phyloP scores from a whole-genome alignment of 2,329 filamentous ascomycete genomes.

The Trichoderma cornu-damae region DNA sequence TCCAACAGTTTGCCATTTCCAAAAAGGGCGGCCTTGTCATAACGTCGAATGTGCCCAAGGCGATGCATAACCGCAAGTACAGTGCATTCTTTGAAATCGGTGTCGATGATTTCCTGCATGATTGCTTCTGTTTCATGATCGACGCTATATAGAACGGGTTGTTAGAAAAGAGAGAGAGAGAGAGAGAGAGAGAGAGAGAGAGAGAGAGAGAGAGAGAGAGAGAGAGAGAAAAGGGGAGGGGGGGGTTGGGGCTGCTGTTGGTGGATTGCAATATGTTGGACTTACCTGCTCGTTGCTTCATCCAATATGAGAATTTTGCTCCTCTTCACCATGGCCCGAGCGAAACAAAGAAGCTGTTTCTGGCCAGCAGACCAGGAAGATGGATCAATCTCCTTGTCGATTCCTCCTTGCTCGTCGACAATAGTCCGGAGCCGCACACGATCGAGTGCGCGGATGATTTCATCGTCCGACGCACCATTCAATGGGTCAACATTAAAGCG shows the following conservation, averaged over 20 bases:
- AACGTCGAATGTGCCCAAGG: conserved; percentile 31
- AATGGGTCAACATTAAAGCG: conserved; percentile 47
- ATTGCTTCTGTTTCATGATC: conserved; percentile 31
- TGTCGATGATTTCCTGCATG: conserved; percentile 32
- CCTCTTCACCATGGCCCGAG: conserved; percentile 33
- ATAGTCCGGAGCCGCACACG: conserved; percentile 41
- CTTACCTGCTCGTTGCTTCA: conserved; percentile 35
- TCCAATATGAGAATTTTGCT: conserved; percentile 36
- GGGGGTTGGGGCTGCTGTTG: too few relatives aligned
- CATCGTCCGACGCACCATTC: conserved; percentile 33
- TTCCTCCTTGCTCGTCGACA: conserved; percentile 36
- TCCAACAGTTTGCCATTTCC: conserved; percentile 39
- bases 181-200: too few relatives aligned
- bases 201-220: too few relatives aligned
- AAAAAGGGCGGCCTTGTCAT: conserved; percentile 47
- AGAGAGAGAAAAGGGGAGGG: too few relatives aligned
- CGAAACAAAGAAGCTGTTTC: conserved; percentile 40
- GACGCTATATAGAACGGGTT: conserved; percentile 25
- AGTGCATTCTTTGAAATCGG: conserved; percentile 42
- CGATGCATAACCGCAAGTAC: conserved; percentile 42
- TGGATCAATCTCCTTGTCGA: conserved; percentile 32
- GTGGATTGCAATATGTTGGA: conserved; percentile 2
- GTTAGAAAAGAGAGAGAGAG: neutral
- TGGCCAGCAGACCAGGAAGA: conserved; percentile 38
- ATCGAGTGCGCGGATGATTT: conserved; percentile 39